A percentile compares a stretch with the other conserved stretches of the same genome.
These are phyloP conservation scores for Brassica nigra DNA, from an alignment of 345 rosid genomes.

Conservation along the genomic window DNA sequence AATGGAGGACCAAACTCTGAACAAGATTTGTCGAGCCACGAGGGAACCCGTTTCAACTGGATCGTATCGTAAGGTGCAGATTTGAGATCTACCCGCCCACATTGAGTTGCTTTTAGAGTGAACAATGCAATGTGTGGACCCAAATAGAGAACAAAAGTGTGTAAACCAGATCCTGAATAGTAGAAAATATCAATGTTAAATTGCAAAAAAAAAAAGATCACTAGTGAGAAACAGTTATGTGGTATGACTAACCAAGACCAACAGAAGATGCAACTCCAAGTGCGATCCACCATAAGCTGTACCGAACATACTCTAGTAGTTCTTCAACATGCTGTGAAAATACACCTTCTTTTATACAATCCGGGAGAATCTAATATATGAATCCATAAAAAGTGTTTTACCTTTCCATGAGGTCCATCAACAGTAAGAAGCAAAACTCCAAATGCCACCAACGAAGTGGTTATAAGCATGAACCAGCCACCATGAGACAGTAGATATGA, in stretches of 20 bases:
- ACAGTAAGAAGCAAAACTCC: constrained; percentile 60
- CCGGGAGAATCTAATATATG: background rate
- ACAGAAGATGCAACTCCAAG: constrained; percentile 99
- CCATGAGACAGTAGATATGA: constrained; percentile 68
- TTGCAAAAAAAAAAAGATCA: background rate
- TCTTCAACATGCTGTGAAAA: constrained; percentile 77
- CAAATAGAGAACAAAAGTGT: constrained; percentile 93
- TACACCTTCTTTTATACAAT: background rate
- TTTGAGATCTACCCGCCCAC: constrained; percentile 71
- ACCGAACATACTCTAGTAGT: constrained; percentile 59
- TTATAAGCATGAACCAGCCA: constrained; percentile 67
- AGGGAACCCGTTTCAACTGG: constrained; percentile 49
- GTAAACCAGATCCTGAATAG: constrained; percentile 90
- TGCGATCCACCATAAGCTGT: constrained; percentile 90
- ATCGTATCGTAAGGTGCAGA: constrained; percentile 89
- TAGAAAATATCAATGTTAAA: background rate
- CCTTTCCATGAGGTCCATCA: constrained; percentile 94
- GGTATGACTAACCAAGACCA: constrained; percentile 82
- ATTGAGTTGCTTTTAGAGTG: constrained; percentile 90
- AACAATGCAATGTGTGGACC: constrained; percentile 93
- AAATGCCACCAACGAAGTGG: constrained; percentile 32
- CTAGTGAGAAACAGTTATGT: background rate
- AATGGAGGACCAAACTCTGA: constrained; percentile 80
- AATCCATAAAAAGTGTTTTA: constrained; percentile 22
- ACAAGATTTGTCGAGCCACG: constrained; percentile 95